These are phyloP conservation scores for Carex sylvatica DNA, from an alignment of 202 grass and related monocot species.

Conservation along the genomic window DNA sequence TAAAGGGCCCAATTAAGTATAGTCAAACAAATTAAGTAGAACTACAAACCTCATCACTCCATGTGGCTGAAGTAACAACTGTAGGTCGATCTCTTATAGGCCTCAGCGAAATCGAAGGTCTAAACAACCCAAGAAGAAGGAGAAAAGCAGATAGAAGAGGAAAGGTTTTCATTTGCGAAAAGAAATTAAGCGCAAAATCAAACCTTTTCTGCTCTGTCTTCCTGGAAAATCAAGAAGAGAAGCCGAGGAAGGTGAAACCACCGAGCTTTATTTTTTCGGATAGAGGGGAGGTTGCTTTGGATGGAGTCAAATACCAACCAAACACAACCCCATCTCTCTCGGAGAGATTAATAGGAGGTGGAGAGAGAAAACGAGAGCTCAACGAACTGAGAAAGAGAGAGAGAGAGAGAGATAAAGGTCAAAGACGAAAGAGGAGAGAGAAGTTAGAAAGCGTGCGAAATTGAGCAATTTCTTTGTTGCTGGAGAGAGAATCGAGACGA, in stretches of 20 bases:
- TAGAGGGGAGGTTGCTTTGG: constrained; percentile 14
- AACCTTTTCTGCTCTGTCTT: neutral
- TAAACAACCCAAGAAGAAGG: constrained; percentile 25
- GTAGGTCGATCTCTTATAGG: constrained; percentile 70
- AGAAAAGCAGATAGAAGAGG: constrained; percentile 18
- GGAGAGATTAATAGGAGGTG: neutral
- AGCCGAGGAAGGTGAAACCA: constrained; percentile 8
- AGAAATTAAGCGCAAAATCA: constrained; percentile 1
- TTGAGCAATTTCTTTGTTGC: neutral
- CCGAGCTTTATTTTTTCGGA: neutral
- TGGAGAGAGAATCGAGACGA: constrained; percentile 1
- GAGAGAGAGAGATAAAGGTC: neutral
- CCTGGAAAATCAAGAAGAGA: neutral
- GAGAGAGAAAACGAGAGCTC: constrained; percentile 33
- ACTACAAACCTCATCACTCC: constrained; percentile 71
- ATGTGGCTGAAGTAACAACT: constrained; percentile 39
- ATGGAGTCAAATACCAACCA: constrained; percentile 45
- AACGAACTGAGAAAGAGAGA: constrained; percentile 29
- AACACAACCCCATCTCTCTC: constrained; percentile 25
- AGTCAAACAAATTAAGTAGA: neutral
- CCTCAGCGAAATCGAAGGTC: constrained; percentile 48
- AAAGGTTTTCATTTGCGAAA: constrained; percentile 15
- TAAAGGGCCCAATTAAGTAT: constrained; percentile 12
- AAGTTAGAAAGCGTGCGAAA: constrained; percentile 16
- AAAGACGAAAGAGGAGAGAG: neutral